A percentile compares a stretch with the other conserved stretches of the same genome.
Conservation (phyloP, 208 protist species). For the Leishmania arabica region DNA sequence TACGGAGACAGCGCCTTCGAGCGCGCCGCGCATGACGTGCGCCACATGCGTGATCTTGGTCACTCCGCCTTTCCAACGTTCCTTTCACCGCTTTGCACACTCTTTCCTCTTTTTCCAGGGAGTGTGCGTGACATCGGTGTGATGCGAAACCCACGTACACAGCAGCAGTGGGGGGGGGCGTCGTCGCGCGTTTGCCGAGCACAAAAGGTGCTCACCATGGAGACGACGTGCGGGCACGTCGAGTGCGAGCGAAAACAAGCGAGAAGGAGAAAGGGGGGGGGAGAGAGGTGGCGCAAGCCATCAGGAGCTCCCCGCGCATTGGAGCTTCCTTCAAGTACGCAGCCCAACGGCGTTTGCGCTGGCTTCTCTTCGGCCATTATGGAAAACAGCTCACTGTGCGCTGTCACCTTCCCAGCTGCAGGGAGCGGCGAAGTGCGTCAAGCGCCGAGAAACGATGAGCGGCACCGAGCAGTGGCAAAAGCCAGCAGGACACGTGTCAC, state of each 20-base stretch:
- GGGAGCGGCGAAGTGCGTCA: not conserved
- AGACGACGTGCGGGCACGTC: not conserved
- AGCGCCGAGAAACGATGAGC: not conserved
- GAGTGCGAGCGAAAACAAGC: not conserved
- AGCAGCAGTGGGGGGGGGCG: not conserved
- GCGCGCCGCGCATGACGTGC: constrained; percentile 12
- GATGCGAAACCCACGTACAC: not conserved
- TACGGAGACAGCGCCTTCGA: constrained; percentile 84
- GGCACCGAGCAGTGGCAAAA: not conserved
- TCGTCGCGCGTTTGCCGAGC: not conserved
- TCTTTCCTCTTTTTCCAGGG: not conserved
- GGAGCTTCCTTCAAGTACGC: not conserved
- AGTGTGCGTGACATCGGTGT: not conserved
- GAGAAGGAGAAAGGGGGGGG: not conserved
- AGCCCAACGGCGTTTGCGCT: not conserved
- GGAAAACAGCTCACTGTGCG: not conserved
- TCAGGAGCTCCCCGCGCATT: not conserved
- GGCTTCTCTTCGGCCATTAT: not conserved
- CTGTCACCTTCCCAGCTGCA: not conserved
- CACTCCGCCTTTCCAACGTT: not conserved
- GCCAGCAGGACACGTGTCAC: not conserved
- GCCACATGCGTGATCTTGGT: constrained; percentile 12
- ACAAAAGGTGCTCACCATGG: not conserved
- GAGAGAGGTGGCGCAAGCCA: not conserved
- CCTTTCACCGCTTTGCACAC: not conserved